Evolutionary conservation across 805 yeast species (phyloP).

Genomic region (Yarrowia deformans): DNA sequence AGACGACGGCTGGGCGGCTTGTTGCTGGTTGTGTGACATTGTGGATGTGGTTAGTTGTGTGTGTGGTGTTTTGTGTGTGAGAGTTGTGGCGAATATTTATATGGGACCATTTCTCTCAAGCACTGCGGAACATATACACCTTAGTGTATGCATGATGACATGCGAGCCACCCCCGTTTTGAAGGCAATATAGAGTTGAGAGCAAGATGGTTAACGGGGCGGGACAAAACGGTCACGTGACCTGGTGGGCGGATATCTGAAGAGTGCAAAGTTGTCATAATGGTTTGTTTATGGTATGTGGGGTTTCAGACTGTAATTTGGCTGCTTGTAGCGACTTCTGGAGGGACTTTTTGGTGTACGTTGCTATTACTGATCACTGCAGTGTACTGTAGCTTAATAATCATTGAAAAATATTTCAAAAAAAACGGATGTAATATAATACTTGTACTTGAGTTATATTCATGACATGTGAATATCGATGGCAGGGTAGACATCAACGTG

Average conservation of each 20-base stretch:
- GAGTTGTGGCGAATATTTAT: constrained; percentile 13
- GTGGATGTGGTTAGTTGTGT: background rate
- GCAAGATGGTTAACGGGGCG: background rate
- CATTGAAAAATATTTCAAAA: too few species aligned
- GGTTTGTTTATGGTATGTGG: background rate
- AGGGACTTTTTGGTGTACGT: too few species aligned
- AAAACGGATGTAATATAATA: too few species aligned
- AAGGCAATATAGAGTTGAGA: constrained; percentile 3
- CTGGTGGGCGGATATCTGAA: background rate
- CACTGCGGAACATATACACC: background rate
- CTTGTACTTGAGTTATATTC: too few species aligned
- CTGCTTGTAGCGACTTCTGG: too few species aligned
- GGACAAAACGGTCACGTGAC: background rate
- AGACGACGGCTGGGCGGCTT: constrained; percentile 21
- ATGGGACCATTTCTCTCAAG: constrained; percentile 5
- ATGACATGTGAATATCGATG: too few species aligned
- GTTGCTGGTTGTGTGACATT: constrained; percentile 29
- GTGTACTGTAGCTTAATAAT: too few species aligned
- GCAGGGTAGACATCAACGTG: too few species aligned
- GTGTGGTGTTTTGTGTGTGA: background rate
- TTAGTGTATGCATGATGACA: constrained; percentile 14
- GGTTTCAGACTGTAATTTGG: too few species aligned
- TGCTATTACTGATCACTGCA: too few species aligned
- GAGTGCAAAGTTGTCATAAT: background rate
- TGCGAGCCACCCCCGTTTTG: background rate